phyloP scores from a whole-genome alignment of 2,329 filamentous ascomycete genomes.

The Cercospora sp. region DNA sequence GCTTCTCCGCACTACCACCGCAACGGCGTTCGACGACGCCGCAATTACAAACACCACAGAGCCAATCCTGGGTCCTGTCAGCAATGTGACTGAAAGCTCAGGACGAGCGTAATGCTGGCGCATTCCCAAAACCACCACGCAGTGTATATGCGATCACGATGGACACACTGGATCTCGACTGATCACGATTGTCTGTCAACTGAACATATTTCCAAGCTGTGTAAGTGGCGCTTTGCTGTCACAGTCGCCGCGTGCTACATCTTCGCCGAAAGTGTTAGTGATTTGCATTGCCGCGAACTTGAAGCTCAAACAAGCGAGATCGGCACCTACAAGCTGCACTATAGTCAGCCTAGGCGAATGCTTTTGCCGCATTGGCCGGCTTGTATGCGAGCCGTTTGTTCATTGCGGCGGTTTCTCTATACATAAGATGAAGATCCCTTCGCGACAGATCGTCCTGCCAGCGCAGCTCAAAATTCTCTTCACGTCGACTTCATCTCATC shows the following conservation, averaged over 20 bases:
- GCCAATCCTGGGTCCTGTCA: background rate
- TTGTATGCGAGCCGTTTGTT: background rate
- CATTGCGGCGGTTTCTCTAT: background rate
- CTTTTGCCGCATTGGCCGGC: constrained; percentile 16
- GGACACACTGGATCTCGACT: background rate
- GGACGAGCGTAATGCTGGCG: background rate
- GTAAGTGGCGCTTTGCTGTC: constrained; percentile 5
- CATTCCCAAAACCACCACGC: background rate
- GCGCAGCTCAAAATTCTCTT: background rate
- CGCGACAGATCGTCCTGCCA: background rate
- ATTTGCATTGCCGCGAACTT: constrained; percentile 8
- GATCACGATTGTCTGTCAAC: background rate
- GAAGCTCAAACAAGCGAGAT: constrained; percentile 9
- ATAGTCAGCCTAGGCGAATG: constrained; percentile 6
- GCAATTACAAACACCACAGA: background rate
- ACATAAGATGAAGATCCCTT: constrained; percentile 10
- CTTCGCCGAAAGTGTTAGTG: background rate
- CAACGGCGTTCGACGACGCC: background rate
- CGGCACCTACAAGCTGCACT: background rate
- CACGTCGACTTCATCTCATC: background rate
- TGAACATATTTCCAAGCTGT: background rate
- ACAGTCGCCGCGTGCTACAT: background rate
- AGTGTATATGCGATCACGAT: background rate
- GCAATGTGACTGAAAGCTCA: background rate
- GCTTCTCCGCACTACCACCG: background rate